A percentile compares a stretch with the other conserved stretches of the same genome.
Conservation (phyloP, 2,329 filamentous ascomycete genomes). For the Calonectria pseudoturangicola region DNA sequence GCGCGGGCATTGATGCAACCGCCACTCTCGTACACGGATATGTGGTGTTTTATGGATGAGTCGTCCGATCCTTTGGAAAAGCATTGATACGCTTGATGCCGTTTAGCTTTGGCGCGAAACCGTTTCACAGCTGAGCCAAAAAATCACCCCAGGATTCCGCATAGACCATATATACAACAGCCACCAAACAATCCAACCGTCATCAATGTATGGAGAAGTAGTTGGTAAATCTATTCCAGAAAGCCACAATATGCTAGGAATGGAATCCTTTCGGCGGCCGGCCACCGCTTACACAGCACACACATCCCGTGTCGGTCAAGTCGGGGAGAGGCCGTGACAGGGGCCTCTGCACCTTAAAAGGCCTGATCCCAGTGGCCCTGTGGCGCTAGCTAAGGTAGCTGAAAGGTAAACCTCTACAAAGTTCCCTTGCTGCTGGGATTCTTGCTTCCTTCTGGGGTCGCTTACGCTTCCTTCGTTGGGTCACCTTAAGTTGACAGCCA, state of each 20-base stretch:
- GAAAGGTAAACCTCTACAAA: slow-evolving; percentile 12
- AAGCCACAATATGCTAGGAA: not conserved
- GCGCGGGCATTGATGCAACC: slow-evolving; percentile 9
- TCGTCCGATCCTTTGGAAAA: not conserved
- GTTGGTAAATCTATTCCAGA: not conserved
- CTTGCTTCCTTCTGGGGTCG: not conserved
- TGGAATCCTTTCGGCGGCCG: not conserved
- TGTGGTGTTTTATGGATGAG: not conserved
- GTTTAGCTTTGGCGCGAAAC: not conserved
- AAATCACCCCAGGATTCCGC: too few species aligned
- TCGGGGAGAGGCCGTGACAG: not conserved
- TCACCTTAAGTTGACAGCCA: not conserved
- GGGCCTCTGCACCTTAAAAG: slow-evolving; percentile 5
- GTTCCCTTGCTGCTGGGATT: slow-evolving; percentile 17
- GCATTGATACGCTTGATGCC: not conserved
- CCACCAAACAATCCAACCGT: not conserved
- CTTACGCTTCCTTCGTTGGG: not conserved
- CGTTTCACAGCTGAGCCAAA: slow-evolving; percentile 1
- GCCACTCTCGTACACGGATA: slow-evolving; percentile 5
- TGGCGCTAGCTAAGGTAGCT: slow-evolving; percentile 27
- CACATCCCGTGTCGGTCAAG: not conserved
- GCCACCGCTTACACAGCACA: slow-evolving; percentile 13
- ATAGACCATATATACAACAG: too few species aligned
- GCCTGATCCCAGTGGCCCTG: slow-evolving; percentile 1
- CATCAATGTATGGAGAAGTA: not conserved